phyloP scores from a whole-genome alignment of 1,139 yeast species.

The Saccharomycopsis crataegensis region DNA sequence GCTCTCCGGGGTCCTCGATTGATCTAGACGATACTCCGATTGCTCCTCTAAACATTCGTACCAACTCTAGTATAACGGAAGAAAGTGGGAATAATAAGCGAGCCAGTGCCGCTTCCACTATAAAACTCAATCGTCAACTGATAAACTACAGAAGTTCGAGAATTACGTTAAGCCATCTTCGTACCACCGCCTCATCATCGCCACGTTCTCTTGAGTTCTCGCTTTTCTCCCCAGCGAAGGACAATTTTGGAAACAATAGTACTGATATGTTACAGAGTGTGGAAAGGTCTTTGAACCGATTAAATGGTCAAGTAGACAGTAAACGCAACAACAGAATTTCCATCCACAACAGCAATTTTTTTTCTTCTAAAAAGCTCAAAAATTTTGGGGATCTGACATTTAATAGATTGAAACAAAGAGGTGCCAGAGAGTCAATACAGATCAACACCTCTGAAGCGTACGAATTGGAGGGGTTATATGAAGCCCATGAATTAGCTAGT shows the following conservation, averaged over 20 bases:
- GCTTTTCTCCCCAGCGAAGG: constrained; percentile 16
- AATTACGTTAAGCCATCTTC: constrained; percentile 4
- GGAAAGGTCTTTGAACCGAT: background rate
- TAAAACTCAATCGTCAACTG: constrained; percentile 8
- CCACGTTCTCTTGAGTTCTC: constrained; percentile 15
- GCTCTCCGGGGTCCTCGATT: background rate
- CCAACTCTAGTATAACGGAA: too few species aligned
- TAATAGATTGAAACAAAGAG: background rate
- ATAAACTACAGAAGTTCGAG: constrained; percentile 13
- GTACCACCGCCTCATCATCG: background rate
- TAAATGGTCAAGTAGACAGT: background rate
- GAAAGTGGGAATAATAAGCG: constrained; percentile 2
- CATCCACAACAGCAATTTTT: background rate
- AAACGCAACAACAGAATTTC: background rate
- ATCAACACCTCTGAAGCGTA: background rate
- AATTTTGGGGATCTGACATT: too few species aligned
- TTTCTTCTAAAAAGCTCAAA: too few species aligned
- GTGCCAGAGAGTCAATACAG: background rate
- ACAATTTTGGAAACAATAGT: constrained; percentile 1
- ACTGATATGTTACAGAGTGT: too few species aligned
- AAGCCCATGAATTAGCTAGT: constrained; percentile 9
- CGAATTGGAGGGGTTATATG: constrained; percentile 6
- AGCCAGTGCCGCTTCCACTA: constrained; percentile 17
- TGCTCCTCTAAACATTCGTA: too few species aligned
- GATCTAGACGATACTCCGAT: background rate